A percentile compares a stretch with the other conserved stretches of the same genome.
Evolutionary conservation across 768 basidiomycete genomes (phyloP).

Genomic region (Lactarius evosmus): DNA sequence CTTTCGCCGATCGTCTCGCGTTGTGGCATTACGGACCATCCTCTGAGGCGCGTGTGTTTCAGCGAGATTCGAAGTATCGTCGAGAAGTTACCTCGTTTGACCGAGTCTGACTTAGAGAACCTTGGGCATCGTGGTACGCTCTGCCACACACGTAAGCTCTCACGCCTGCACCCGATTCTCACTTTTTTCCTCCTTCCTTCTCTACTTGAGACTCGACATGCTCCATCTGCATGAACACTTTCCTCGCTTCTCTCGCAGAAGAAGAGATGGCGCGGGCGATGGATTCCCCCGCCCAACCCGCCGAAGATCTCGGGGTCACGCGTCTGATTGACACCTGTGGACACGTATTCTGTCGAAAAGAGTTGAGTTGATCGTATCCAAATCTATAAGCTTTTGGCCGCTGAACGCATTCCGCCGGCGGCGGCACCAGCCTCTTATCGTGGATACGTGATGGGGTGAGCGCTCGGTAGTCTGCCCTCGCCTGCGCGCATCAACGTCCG

Average conservation of each 20-base stretch:
- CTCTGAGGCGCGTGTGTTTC: background rate
- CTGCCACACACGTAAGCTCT: background rate
- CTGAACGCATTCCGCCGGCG: background rate
- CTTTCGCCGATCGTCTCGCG: background rate
- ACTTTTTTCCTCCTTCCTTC: background rate
- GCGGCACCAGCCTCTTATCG: constrained; percentile 16
- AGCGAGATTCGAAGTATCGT: constrained; percentile 43
- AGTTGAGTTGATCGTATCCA: constrained; percentile 46
- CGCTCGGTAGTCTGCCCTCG: background rate
- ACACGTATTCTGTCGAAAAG: constrained; percentile 79
- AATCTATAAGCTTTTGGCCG: constrained; percentile 14
- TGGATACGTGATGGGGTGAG: constrained; percentile 29
- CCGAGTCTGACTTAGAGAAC: constrained; percentile 47
- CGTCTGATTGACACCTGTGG: constrained; percentile 43
- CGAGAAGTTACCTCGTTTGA: constrained; percentile 46
- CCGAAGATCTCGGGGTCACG: constrained; percentile 70
- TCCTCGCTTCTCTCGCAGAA: constrained; percentile 65
- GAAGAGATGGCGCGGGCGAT: constrained; percentile 71
- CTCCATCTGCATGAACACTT: constrained; percentile 71
- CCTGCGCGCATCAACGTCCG: background rate
- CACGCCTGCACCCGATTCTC: no score
- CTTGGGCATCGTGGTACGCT: constrained; percentile 47
- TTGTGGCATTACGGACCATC: background rate
- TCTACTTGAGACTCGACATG: constrained; percentile 57
- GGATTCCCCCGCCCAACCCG: constrained; percentile 73